Percentiles rank a stretch among this genome's conserved stretches.
These are phyloP conservation scores for Moesziomyces antarcticus DNA, from an alignment of 1,284 basidiomycete genomes.

Conservation along the genomic window DNA sequence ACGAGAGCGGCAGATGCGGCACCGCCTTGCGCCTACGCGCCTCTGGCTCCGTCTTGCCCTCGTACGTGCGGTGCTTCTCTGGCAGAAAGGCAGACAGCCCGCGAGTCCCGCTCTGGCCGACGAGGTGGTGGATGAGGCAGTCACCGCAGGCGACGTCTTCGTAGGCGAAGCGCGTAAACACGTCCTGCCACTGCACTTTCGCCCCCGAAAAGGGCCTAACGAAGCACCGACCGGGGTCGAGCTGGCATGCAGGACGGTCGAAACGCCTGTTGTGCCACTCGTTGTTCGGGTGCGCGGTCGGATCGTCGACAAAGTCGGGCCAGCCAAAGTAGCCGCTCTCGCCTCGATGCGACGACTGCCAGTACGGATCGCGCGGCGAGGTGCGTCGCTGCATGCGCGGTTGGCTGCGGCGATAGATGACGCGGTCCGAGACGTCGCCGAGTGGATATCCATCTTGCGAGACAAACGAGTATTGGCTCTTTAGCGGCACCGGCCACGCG, in stretches of 20 bases:
- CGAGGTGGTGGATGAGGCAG: slow-evolving; percentile 46
- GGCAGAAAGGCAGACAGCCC: slow-evolving; percentile 47
- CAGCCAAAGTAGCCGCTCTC: slow-evolving; percentile 15
- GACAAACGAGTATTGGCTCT: slow-evolving; percentile 24
- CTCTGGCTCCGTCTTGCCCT: slow-evolving; percentile 5
- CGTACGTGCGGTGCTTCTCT: slow-evolving; percentile 6
- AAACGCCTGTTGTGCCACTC: slow-evolving; percentile 22
- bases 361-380: not conserved
- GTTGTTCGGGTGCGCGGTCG: slow-evolving; percentile 2
- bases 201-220: slow-evolving; percentile 7
- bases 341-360: slow-evolving; percentile 5
- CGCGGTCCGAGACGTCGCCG: slow-evolving; percentile 9
- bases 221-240: slow-evolving; percentile 35
- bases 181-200: slow-evolving; percentile 25
- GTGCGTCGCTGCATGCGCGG: slow-evolving; percentile 1
- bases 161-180: slow-evolving; percentile 46
- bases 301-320: slow-evolving; percentile 36
- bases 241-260: slow-evolving; percentile 30
- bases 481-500: slow-evolving; percentile 44
- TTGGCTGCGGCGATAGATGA: slow-evolving; percentile 14
- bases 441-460: slow-evolving; percentile 43
- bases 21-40: slow-evolving; percentile 3
- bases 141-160: slow-evolving; percentile 41
- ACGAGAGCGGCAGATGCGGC: slow-evolving; percentile 34
- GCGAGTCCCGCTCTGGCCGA: slow-evolving; percentile 26